These are phyloP conservation scores for Paraglomus brasilianum DNA, from an alignment of 192 early-diverging fungal species.

Conservation along the genomic window DNA sequence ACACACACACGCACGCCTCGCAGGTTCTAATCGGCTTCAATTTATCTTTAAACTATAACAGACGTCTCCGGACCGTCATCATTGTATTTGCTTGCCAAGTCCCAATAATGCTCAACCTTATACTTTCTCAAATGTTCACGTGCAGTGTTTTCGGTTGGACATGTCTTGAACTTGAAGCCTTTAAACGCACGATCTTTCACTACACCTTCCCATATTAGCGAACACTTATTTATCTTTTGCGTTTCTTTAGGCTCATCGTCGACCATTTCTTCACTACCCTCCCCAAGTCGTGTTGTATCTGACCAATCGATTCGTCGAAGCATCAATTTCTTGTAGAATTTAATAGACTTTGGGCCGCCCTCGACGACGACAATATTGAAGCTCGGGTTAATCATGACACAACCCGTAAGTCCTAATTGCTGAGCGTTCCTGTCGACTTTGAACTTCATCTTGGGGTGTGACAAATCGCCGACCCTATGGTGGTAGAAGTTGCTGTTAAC, in stretches of 20 bases:
- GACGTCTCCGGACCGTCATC: slow-evolving; percentile 22
- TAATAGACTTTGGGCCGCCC: slow-evolving; percentile 85
- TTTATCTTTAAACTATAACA: neutral
- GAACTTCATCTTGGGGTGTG: slow-evolving; percentile 79
- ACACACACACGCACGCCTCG: too few species aligned
- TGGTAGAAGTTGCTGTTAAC: neutral
- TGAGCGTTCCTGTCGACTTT: slow-evolving; percentile 91
- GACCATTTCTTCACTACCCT: slow-evolving; percentile 37
- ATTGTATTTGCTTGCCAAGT: slow-evolving; percentile 53
- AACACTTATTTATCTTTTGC: slow-evolving; percentile 72
- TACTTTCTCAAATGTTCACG: slow-evolving; percentile 70
- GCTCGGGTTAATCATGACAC: slow-evolving; percentile 70
- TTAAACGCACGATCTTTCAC: slow-evolving; percentile 76
- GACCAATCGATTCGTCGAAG: slow-evolving; percentile 93
- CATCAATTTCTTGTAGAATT: slow-evolving; percentile 96
- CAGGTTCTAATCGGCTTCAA: too few species aligned
- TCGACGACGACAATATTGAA: slow-evolving; percentile 88
- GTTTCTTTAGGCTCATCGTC: slow-evolving; percentile 35
- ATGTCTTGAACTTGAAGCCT: slow-evolving; percentile 67
- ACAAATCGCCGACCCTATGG: slow-evolving; percentile 68
- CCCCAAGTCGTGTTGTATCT: slow-evolving; percentile 49
- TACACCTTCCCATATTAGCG: slow-evolving; percentile 93
- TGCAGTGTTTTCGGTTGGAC: slow-evolving; percentile 71
- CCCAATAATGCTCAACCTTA: slow-evolving; percentile 85
- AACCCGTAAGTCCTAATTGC: slow-evolving; percentile 83